phyloP scores from a whole-genome alignment of 805 yeast genomes.

The Cyberlindnera mississippiensis region DNA sequence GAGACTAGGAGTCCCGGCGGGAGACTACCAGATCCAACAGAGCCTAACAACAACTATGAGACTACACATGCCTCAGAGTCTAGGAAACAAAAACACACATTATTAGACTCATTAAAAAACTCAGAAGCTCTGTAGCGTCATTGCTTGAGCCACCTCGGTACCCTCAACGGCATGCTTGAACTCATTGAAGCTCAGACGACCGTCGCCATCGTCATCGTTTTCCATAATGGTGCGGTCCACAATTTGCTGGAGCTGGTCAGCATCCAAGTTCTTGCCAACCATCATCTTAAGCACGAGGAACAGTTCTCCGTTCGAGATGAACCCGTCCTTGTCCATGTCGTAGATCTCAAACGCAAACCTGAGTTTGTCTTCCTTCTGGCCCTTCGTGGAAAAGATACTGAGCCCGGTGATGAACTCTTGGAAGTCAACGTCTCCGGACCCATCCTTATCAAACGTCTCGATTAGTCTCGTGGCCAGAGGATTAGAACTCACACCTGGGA shows the following conservation, averaged over 20 bases:
- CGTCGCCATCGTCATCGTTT: slow-evolving; percentile 85
- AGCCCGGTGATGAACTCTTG: slow-evolving; percentile 88
- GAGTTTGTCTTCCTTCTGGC: slow-evolving; percentile 75
- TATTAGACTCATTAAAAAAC: background rate
- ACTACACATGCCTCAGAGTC: background rate
- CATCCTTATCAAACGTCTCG: slow-evolving; percentile 92
- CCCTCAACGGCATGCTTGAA: slow-evolving; percentile 62
- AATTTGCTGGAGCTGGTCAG: slow-evolving; percentile 86
- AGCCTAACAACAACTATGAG: no score
- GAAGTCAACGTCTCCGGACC: slow-evolving; percentile 90
- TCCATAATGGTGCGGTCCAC: slow-evolving; percentile 97
- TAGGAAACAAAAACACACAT: background rate
- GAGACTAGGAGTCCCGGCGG: background rate
- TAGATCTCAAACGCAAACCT: slow-evolving; percentile 89
- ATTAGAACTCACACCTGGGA: slow-evolving; percentile 88
- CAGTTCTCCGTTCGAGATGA: slow-evolving; percentile 90
- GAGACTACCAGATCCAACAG: no score
- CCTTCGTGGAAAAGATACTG: slow-evolving; percentile 83
- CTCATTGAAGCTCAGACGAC: slow-evolving; percentile 80
- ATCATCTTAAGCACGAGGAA: slow-evolving; percentile 89
- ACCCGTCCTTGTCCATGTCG: slow-evolving; percentile 95
- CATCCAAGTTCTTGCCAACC: slow-evolving; percentile 91
- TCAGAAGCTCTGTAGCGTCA: slow-evolving; percentile 39
- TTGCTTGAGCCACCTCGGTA: slow-evolving; percentile 54
- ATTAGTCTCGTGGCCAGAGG: slow-evolving; percentile 87